These are phyloP conservation scores for Arachis stenosperma DNA, from an alignment of 306 rosid species.

Conservation along the genomic window DNA sequence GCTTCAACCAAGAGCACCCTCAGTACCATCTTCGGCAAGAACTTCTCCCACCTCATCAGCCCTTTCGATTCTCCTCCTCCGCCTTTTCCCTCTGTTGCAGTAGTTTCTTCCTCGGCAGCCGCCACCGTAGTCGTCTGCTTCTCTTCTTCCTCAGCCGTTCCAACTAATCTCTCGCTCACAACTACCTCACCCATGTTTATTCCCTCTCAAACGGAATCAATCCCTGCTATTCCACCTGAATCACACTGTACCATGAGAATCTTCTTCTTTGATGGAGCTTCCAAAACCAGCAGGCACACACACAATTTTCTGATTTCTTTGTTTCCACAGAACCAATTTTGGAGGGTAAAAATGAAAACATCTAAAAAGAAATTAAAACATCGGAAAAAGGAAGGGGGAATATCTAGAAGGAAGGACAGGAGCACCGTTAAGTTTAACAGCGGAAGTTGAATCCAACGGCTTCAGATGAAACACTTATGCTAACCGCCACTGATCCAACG, in stretches of 20 bases:
- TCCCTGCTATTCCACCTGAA: background rate
- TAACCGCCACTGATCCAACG: constrained; percentile 46
- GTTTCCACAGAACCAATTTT: background rate
- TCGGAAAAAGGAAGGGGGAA: constrained; percentile 1
- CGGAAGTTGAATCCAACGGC: constrained; percentile 51
- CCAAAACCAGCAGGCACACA: background rate
- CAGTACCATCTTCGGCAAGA: constrained; percentile 69
- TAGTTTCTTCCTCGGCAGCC: background rate
- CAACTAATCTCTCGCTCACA: constrained; percentile 54
- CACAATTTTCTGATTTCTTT: background rate
- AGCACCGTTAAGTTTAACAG: constrained; percentile 27
- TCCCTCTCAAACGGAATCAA: constrained; percentile 2
- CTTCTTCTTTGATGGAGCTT: background rate
- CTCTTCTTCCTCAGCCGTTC: constrained; percentile 31
- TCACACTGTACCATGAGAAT: constrained; percentile 28
- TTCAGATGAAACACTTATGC: background rate
- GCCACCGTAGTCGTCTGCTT: background rate
- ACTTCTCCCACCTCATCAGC: constrained; percentile 74
- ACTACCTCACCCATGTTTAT: constrained; percentile 62
- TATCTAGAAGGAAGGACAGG: background rate
- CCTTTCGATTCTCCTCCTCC: constrained; percentile 57
- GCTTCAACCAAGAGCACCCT: constrained; percentile 89
- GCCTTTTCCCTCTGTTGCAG: constrained; percentile 37
- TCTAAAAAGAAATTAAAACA: background rate
- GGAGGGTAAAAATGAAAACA: background rate